Evolutionary conservation across 2,329 filamentous ascomycete genomes (phyloP), one percentile per base, ranked within the genome.

Genomic region (Fusarium kyushuense): DNA sequence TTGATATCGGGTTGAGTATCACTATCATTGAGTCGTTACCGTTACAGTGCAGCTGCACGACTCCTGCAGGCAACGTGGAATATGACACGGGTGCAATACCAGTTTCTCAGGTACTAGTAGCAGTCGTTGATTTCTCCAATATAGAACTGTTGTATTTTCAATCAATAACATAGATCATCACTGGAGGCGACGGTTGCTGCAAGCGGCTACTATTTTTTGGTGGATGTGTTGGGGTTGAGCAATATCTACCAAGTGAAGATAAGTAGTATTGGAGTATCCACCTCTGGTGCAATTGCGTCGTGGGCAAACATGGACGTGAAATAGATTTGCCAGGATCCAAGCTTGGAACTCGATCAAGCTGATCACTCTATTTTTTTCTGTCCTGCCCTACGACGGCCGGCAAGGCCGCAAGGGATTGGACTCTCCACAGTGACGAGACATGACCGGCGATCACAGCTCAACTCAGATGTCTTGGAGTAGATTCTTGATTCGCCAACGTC

Each of bases 371-470:
- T 29, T 35, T 58, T 54, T 14, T 29, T 41, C 23, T 54, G 33
- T 54, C 42, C 46, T 66, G 62, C 63, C 63, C 62, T 66, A 66
- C 51, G 38, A 41, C 60, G 42, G 32, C 43, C 21, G 47, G 47
- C 33, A 51, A 65, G 61, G 32, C 21, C 32, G 47, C 33, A 51
- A 65, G 61, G 32, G 43, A 57, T 33, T 59, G 46, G 33, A 51
- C 36, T 53, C 65, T 46, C 65, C 65, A 69, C 65, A 66, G 40
- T 54, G 65, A 64, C 55, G 65, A 68, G 60, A 45, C 53, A 57
- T 25, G n/a, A 29, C 43, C 51, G 53, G 30, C 35, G 65, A 68
- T 68, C 64, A 56, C 40, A 48, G 52, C 47, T 54, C 54, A 25
- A 54, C 38, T 54, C 21, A 54, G 51, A 36, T 33, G 16, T 27